Percentiles rank a stretch among this genome's conserved stretches.
Evolutionary conservation across 1,139 yeast species (phyloP).

Genomic region (Candida buenavistaensis): DNA sequence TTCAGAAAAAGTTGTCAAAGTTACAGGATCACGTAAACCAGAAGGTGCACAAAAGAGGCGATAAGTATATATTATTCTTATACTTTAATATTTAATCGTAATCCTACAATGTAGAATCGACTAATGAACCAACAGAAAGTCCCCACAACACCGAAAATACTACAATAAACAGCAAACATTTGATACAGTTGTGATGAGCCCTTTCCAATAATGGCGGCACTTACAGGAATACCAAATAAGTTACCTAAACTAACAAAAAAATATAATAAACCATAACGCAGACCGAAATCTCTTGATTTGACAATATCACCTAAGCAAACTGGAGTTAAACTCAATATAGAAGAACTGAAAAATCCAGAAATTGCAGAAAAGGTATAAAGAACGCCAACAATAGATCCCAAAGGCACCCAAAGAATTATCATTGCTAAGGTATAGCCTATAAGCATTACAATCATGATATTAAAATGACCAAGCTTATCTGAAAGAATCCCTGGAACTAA

Average conservation of each 20-base stretch:
- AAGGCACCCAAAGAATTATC: slow-evolving; percentile 54
- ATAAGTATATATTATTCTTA: slow-evolving; percentile 9
- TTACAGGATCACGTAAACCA: slow-evolving; percentile 9
- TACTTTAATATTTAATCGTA: slow-evolving; percentile 21
- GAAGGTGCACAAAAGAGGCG: slow-evolving; percentile 12
- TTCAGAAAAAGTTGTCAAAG: slow-evolving; percentile 4
- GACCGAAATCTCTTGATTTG: slow-evolving; percentile 32
- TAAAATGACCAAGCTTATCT: slow-evolving; percentile 55
- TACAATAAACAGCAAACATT: slow-evolving; percentile 26
- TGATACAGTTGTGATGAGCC: slow-evolving; percentile 24
- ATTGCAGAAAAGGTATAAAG: slow-evolving; percentile 48
- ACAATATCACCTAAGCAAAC: slow-evolving; percentile 40
- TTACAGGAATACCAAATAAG: slow-evolving; percentile 39
- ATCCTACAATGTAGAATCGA: slow-evolving; percentile 23
- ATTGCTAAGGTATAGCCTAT: slow-evolving; percentile 39
- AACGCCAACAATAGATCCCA: slow-evolving; percentile 42
- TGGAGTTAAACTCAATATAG: slow-evolving; percentile 30
- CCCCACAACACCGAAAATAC: slow-evolving; percentile 22
- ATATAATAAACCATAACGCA: slow-evolving; percentile 40
- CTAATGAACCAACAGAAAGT: slow-evolving; percentile 21
- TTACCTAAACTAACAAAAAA: slow-evolving; percentile 41
- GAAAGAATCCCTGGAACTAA: slow-evolving; percentile 59
- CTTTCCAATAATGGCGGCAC: slow-evolving; percentile 49
- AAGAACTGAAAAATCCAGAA: slow-evolving; percentile 49
- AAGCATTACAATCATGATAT: slow-evolving; percentile 48